Evolutionary conservation across 1,284 basidiomycete genomes (phyloP), one percentile per base, ranked within the genome.

Genomic region (Leccinum huronense): DNA sequence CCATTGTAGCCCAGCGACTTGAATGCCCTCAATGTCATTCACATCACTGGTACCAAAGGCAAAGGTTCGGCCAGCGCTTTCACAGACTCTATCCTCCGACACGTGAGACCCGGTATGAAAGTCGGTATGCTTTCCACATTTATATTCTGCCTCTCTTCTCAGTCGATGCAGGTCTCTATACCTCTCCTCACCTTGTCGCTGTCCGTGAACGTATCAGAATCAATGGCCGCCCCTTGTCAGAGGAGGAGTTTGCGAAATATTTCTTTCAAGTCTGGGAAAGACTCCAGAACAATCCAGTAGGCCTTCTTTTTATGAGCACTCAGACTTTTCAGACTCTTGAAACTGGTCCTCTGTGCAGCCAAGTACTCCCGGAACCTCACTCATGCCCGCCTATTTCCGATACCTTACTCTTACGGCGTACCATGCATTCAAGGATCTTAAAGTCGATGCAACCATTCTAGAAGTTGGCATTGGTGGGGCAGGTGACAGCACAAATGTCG

Each of bases 51-150:
- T 3, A 99, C 97, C 5, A 99, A 99, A 79, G 97, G 97, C 56
- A 99, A 99, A 76, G 97, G 97, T 3, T 98, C 95, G 3, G 97
- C 97, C 0, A 94, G 93, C 64, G 97, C 97, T 2, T 99, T 99
- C 71, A 85, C 86, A 3, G 89, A 94, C 74, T 91, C 89, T 7
- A 86, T 93, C 61, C 76, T 94, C 62, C 85, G 88, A 34, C 81
- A 84, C 68, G 76, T 81, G 8, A 83, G 77, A 67, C 91, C 91
- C 5, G 78, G 82, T 3, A 89, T 87, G 84, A 93, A 87, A 80
- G 83, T 89, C 67, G 91, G 91, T 91, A 71, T 57, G 80, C 69
- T 53, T 55, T 60, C 34, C 34, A 19, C 30, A 16, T 48, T 59
- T 19, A 14, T 34, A 5, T 57, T 3, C 51, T 34, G 63, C 36